These are phyloP conservation scores for Fusarium temperatum DNA, from an alignment of 2,329 filamentous ascomycete genomes.

Conservation along the genomic window DNA sequence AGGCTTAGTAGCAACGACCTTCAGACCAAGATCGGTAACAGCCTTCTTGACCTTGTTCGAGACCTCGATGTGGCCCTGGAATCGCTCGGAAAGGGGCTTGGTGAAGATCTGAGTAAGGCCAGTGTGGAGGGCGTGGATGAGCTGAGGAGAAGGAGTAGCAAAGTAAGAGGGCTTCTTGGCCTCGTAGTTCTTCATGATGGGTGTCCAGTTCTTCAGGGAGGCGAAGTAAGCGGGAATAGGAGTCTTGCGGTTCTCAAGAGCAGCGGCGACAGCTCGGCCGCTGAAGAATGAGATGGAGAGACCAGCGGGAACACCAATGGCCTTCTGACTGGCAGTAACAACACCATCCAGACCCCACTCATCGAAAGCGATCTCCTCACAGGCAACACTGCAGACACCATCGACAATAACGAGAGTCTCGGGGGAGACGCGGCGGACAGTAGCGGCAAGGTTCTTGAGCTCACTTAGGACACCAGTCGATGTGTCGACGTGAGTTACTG, in stretches of 20 bases:
- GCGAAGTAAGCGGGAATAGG: constrained; percentile 91
- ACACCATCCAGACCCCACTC: constrained; percentile 94
- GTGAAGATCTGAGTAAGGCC: constrained; percentile 85
- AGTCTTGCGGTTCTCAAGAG: constrained; percentile 80
- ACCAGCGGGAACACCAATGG: constrained; percentile 93
- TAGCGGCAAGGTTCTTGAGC: constrained; percentile 81
- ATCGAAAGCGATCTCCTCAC: constrained; percentile 95
- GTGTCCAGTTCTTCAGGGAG: constrained; percentile 96
- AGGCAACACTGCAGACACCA: constrained; percentile 95
- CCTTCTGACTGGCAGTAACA: constrained; percentile 95
- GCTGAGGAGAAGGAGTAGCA: constrained; percentile 92
- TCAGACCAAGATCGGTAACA: constrained; percentile 81
- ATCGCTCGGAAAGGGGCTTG: constrained; percentile 82
- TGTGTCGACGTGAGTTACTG: constrained; percentile 96
- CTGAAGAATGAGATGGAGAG: constrained; percentile 95
- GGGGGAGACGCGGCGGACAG: constrained; percentile 87
- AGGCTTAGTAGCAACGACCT: constrained; percentile 84
- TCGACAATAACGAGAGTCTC: constrained; percentile 93
- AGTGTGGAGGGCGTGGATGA: constrained; percentile 92
- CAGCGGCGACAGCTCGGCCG: constrained; percentile 79
- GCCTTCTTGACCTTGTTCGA: constrained; percentile 90
- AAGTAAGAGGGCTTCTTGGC: constrained; percentile 98
- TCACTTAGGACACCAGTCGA: constrained; percentile 96
- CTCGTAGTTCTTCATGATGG: constrained; percentile 99
- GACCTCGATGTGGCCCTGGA: constrained; percentile 79